Evolutionary conservation across 139 green algal genomes (phyloP).

Genomic region (Eudorina sp.): DNA sequence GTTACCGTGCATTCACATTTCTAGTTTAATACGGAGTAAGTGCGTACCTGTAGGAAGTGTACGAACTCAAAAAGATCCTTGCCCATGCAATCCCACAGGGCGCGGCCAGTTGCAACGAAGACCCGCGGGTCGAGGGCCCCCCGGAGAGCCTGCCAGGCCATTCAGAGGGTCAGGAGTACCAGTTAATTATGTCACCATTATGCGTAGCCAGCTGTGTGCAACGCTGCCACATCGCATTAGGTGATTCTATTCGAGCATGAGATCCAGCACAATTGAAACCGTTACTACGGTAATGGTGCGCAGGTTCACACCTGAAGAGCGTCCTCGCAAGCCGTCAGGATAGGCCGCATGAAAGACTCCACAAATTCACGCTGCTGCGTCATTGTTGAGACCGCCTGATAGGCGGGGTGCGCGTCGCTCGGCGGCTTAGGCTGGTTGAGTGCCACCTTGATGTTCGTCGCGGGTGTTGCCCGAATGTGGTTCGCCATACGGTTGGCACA

Average conservation of each 20-base stretch:
- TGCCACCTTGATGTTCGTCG: conserved; percentile 54
- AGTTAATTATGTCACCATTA: no score
- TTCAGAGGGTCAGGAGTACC: no score
- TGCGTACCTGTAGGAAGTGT: conserved; percentile 64
- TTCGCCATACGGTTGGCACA: conserved; percentile 62
- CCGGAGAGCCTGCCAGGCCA: conserved; percentile 48
- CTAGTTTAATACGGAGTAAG: no score
- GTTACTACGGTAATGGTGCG: no score
- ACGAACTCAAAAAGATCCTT: conserved; percentile 72
- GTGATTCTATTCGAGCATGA: no score
- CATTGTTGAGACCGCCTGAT: conserved; percentile 31
- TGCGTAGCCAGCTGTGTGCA: no score
- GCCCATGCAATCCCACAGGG: conserved; percentile 71
- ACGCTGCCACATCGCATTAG: no score
- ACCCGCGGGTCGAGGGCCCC: conserved; percentile 65
- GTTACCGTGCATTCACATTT: no score
- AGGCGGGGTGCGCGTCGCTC: background rate
- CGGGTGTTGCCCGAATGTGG: conserved; percentile 36
- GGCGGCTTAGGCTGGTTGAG: conserved; percentile 45
- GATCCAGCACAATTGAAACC: no score
- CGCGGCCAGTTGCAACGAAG: conserved; percentile 66
- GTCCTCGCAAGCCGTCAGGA: conserved; percentile 54
- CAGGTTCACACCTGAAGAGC: conserved; percentile 29
- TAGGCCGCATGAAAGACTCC: conserved; percentile 36
- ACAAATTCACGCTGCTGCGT: conserved; percentile 46